A percentile compares a stretch with the other conserved stretches of the same genome.
Evolutionary conservation across 169 alveolate species (phyloP).

Genomic region (Cryptosporidium parvum): DNA sequence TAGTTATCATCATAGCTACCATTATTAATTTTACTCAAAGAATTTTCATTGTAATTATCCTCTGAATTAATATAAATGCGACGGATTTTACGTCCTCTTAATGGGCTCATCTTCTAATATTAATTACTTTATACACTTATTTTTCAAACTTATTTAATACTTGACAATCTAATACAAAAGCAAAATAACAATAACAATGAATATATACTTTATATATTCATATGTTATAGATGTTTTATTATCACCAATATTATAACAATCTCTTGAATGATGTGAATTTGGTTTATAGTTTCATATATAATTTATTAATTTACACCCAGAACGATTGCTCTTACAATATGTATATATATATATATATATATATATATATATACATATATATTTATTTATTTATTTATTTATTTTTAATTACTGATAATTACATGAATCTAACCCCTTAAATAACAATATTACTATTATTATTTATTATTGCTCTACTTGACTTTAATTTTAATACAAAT

Average conservation of each 20-base stretch:
- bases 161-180: not conserved
- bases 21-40: conserved; percentile 37
- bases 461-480: not conserved
- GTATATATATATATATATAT: no score
- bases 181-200: not conserved
- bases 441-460: not conserved
- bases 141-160: not conserved
- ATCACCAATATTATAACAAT: not conserved
- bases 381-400: no score
- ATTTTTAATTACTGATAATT: not conserved
- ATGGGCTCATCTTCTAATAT: conserved; percentile 39
- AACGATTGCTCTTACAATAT: not conserved
- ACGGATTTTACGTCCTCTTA: conserved; percentile 73
- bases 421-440: conserved; percentile 11
- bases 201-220: conserved; percentile 3
- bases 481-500: not conserved
- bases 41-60: conserved; percentile 37
- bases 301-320: conserved; percentile 11
- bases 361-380: no score
- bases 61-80: conserved; percentile 53
- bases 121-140: not conserved
- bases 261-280: no score
- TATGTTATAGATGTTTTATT: not conserved
- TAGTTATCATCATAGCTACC: conserved; percentile 25
- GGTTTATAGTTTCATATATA: not conserved